Evolutionary conservation across 1,284 basidiomycete genomes (phyloP).

Genomic region (Macrocystidia cucumis): DNA sequence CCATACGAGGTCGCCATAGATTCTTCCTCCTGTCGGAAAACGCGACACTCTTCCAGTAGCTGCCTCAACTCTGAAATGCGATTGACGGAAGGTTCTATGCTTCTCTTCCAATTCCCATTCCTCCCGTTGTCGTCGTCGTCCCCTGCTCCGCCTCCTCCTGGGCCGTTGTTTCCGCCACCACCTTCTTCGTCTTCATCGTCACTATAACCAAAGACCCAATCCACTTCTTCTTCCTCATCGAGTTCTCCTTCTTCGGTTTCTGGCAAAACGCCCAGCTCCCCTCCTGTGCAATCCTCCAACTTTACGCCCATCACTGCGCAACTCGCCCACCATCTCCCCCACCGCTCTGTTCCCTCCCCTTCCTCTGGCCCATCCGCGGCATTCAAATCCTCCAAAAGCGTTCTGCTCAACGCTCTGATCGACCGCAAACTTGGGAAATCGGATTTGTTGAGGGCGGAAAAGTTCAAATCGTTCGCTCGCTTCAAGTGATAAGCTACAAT

Average conservation of each 20-base stretch:
- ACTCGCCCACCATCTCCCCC: conserved; percentile 56
- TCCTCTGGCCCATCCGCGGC: conserved; percentile 33
- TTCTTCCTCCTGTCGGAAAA: conserved; percentile 34
- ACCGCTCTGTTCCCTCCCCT: conserved; percentile 42
- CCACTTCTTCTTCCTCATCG: conserved; percentile 7
- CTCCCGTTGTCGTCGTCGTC: conserved; percentile 12
- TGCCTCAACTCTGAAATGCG: conserved; percentile 32
- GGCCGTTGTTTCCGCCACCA: conserved; percentile 14
- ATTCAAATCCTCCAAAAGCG: conserved; percentile 50
- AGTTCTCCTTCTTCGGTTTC: conserved; percentile 8
- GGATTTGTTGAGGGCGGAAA: conserved; percentile 40
- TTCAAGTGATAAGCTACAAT: conserved; percentile 38
- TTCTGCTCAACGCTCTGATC: conserved; percentile 48
- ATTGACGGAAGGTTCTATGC: too few relatives aligned
- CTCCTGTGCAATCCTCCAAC: conserved; percentile 16
- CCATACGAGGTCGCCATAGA: conserved; percentile 11
- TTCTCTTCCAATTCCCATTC: conserved; percentile 16
- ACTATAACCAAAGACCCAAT: too few relatives aligned
- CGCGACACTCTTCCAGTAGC: conserved; percentile 40
- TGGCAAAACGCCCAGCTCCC: conserved; percentile 14
- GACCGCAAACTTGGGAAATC: conserved; percentile 56
- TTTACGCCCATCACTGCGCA: conserved; percentile 15
- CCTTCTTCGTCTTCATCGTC: conserved; percentile 9
- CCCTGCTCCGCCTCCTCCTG: conserved; percentile 15
- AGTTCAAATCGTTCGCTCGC: conserved; percentile 57